Evolutionary conservation across 2,329 filamentous ascomycete genomes (phyloP), one percentile per base, ranked within the genome.

Genomic region (Blastomyces gilchristii): DNA sequence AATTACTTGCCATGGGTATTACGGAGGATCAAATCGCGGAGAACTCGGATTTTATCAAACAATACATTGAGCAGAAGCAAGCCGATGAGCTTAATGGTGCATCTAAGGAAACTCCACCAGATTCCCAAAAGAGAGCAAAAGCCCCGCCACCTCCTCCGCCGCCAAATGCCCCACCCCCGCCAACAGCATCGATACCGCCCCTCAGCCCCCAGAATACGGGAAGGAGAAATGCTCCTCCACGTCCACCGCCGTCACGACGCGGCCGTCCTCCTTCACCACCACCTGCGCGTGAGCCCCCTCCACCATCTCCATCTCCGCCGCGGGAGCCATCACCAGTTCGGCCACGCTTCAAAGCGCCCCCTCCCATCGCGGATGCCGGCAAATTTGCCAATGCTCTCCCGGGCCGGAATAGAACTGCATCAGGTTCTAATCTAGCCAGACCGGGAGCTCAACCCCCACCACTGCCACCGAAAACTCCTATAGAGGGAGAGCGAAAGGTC

Each of bases 301-400:
- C 73, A 79, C 76, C 79, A 16, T 77, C 78, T 47, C 76, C 79
- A 18, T 77, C 78, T 47, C 85, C 89, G n/a, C 83, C 87, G 39
- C 82, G 86, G 71, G 87, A 90, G 64, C 84, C 87, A 16, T 86
- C 87, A 16, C 89, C 90, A 14, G 85, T 87, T 28, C 83, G 87
- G 60, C 85, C 85, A 9, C 83, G 82, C 69, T 97, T 96, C 78
- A 83, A 86, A 67, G 93, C 90, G 9, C 94, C 94, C 56, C 94
- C 94, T 43, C 90, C 93, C 2, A 77, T 97, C 64, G 85, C 90
- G 62, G 92, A 96, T 74, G 94, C 94, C 63, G 94, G 94, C 47
- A 96, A 90, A 75, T 94, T 85, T 72, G 91, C 88, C 3, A 81
- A 87, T 39, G 78, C 80, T 63, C 75, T 74, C 31, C 80, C 76